Evolutionary conservation across 305 asterid genomes (phyloP), one percentile per base, ranked within the genome.

Genomic region (Fraxinus ornus): DNA sequence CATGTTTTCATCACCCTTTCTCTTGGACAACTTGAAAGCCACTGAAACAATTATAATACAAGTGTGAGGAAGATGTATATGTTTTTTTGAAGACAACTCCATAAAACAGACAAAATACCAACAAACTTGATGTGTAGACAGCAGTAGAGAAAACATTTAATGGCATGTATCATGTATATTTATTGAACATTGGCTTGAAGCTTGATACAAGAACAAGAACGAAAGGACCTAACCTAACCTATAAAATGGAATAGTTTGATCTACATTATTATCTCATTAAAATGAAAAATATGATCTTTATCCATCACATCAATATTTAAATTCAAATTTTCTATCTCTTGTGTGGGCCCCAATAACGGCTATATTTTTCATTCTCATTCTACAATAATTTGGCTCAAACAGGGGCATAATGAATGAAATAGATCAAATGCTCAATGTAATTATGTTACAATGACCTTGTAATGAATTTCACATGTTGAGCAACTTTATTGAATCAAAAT

Each of bases 21-120:
- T 91, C 93, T 94, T 96, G 75, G 98, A 93, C 89, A 96, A 85
- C 93, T 87, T 92, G 89, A 88, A 94, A 52, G 98, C 98, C 90
- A 96, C 99, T 96, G 94, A 79, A 90, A 88, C 44, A 79, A 76
- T 83, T 83, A 84, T 49, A 71, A 79, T 17, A 77, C 30, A 41
- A 80, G 26, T 73, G 39, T 77, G 77, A 76, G 24, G 39, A 57
- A 77, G 44, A 26, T 68, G 81, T n/a, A 78, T 32, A 78, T 8
- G 64, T n/a, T 1, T n/a, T 81, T 64, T 33, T 81, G 70, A 44
- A 13, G 41, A 75, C 2, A 60, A 24, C 39, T 68, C 21, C 36
- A 66, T 26, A 9, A 66, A 66, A 68, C 75, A 68, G 19, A 3
- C 30, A 7, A 68, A 26, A 10, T 13, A 52, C 64, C 75, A 68